Evolutionary conservation across 108 stramenopile species (phyloP).

Genomic region (Cyclotella sp.): DNA sequence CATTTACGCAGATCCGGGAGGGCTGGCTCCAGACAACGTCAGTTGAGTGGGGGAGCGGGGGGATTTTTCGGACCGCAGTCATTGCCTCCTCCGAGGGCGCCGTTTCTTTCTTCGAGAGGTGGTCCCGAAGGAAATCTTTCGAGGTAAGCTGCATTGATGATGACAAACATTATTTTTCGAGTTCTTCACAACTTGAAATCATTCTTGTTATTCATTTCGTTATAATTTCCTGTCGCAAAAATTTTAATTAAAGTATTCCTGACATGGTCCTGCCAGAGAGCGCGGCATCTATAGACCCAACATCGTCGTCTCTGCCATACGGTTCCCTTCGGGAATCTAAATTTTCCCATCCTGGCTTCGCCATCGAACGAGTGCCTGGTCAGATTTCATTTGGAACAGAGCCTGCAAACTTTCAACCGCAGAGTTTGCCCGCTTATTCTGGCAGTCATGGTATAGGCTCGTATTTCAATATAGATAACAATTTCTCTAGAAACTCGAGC

Average conservation of each 20-base stretch:
- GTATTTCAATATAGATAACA: slow-evolving; percentile 1
- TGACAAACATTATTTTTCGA: neutral
- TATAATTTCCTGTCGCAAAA: neutral
- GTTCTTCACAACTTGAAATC: neutral
- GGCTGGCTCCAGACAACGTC: slow-evolving; percentile 2
- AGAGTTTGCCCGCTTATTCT: slow-evolving; percentile 26
- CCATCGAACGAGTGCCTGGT: slow-evolving; percentile 8
- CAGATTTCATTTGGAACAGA: neutral
- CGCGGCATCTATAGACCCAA: slow-evolving; percentile 23
- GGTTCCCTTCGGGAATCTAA: slow-evolving; percentile 43
- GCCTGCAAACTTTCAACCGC: slow-evolving; percentile 22
- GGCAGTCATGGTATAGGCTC: slow-evolving; percentile 1
- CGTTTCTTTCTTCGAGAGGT: slow-evolving; percentile 36
- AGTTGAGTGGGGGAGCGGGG: slow-evolving; percentile 14
- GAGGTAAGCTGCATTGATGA: slow-evolving; percentile 10
- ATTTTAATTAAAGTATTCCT: slow-evolving; percentile 29
- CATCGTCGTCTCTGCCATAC: slow-evolving; percentile 22
- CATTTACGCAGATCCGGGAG: slow-evolving; percentile 37
- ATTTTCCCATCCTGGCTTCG: slow-evolving; percentile 29
- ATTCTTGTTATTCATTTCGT: neutral
- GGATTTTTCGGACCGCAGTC: slow-evolving; percentile 42
- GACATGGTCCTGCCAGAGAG: slow-evolving; percentile 45
- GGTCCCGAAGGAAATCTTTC: slow-evolving; percentile 31
- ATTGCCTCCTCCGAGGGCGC: slow-evolving; percentile 49
- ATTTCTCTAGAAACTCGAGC: slow-evolving; percentile 14